Base-by-base conservation (phyloP, 805 yeast genomes). In the Candida glaebosa region DNA sequence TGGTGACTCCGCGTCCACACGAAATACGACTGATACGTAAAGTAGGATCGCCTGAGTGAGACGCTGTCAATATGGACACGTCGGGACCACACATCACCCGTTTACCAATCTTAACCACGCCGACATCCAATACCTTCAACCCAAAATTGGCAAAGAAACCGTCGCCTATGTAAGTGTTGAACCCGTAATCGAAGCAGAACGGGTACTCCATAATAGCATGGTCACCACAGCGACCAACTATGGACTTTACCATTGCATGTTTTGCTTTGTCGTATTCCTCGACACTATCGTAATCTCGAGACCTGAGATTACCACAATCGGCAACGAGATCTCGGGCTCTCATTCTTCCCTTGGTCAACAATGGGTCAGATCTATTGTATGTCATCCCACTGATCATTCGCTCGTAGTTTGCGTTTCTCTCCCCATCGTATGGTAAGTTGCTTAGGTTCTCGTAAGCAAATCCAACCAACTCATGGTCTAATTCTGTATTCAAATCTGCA, bases 361-460 rank as follows among this genome's bases (percentile, higher is more conserved):
- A 44, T 18, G 33, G 34, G 22, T 39, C 42, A 18, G 10, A 33
- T 14, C 42, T 32, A 31, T 42, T 42, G 31, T 44, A 46, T 38
- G 48, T 30, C 48, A 49, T 41, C 6, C 52, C 52, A 36, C 47
- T 42, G 18, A 49, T 49, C 52, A 49, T 49, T 31, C 51, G 24
- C 34, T 49, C 51, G 19, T 49, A 49, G 18, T 49, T 49, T 10
- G 44, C 52, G 31, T 39, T 31, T 28, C 16, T 28, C 18, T 18
- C n/a, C 14, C 38, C 42, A 17, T 38, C 30, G 16, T 40, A 49
- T 22, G 52, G 52, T 10, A 47, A 16, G 34, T 46, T 37, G 3
- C 43, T 40, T 22, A 44, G 26, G 18, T 44, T 44, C 15, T 44
- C 19, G 30, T 38, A 44, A 7, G 52, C 50, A 26, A 43, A 46